Evolutionary conservation across 192 early-diverging fungal genomes (phyloP).

Genomic region (Backusella macrospora): DNA sequence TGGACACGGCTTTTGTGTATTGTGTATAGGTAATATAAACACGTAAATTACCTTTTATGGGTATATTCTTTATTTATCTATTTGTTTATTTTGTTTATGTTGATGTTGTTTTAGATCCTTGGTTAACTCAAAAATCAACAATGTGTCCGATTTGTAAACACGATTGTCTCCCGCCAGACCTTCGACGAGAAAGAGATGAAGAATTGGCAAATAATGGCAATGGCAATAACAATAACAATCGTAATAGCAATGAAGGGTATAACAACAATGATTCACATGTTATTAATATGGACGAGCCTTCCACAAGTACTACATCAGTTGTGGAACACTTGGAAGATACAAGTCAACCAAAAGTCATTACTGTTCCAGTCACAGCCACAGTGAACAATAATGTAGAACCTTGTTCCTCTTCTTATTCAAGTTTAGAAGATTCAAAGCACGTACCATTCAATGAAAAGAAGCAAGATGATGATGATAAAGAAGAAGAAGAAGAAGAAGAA

Average conservation of each 20-base stretch:
- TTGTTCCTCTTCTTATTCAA: background rate
- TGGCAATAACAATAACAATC: background rate
- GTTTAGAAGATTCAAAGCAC: background rate
- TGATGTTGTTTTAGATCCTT: constrained; percentile 27
- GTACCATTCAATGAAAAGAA: constrained; percentile 1
- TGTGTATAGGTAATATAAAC: constrained; percentile 39
- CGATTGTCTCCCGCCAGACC: constrained; percentile 31
- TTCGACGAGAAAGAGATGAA: constrained; percentile 9
- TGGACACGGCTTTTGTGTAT: constrained; percentile 43
- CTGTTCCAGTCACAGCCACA: background rate
- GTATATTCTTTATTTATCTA: background rate
- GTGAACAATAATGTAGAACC: background rate
- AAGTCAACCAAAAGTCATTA: background rate
- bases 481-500: background rate
- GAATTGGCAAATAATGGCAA: background rate
- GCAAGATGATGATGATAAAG: background rate
- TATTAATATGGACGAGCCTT: constrained; percentile 6
- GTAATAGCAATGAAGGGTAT: background rate
- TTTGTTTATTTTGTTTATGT: background rate
- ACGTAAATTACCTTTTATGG: background rate
- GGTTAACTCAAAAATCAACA: constrained; percentile 41
- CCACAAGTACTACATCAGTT: background rate
- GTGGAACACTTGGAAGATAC: constrained; percentile 14
- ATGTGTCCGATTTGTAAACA: constrained; percentile 40
- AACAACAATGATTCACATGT: constrained; percentile 1